A percentile compares a stretch with the other conserved stretches of the same genome.
Evolutionary conservation across 2,329 filamentous ascomycete genomes (phyloP).

Genomic region (Xylaria sp.): DNA sequence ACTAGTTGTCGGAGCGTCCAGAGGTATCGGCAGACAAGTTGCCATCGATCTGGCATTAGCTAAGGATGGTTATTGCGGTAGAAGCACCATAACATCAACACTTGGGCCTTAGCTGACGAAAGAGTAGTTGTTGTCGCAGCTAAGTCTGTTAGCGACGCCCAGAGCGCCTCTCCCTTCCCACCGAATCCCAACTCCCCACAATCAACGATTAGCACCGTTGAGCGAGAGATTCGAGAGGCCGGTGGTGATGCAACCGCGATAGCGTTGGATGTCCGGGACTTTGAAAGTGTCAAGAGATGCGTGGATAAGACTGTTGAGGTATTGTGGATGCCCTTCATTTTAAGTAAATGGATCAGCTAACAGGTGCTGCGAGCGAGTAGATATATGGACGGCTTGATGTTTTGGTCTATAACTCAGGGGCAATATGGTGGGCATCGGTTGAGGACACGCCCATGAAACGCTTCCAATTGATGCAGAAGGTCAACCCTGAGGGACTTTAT

Average conservation of each 20-base stretch:
- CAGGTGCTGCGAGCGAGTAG: constrained; percentile 42
- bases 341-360: constrained; percentile 13
- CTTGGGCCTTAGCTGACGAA: constrained; percentile 8
- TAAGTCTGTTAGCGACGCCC: constrained; percentile 75
- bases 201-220: constrained; percentile 84
- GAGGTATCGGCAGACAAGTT: constrained; percentile 83
- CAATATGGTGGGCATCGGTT: constrained; percentile 85
- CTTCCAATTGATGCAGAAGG: constrained; percentile 80
- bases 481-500: constrained; percentile 82
- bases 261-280: constrained; percentile 74
- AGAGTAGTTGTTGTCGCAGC: constrained; percentile 77
- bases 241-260: constrained; percentile 74
- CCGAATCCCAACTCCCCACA: constrained; percentile 78
- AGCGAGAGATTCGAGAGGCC: constrained; percentile 73
- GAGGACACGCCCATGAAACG: constrained; percentile 77
- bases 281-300: constrained; percentile 68
- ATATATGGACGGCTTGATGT: constrained; percentile 74
- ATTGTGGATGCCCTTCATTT: constrained; percentile 15
- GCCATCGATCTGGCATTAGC: constrained; percentile 82
- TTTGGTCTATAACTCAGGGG: constrained; percentile 83
- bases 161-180: constrained; percentile 68
- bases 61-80: constrained; percentile 75
- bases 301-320: constrained; percentile 66
- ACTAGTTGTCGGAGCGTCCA: constrained; percentile 77
- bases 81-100: constrained; percentile 11